Evolutionary conservation across 768 basidiomycete genomes (phyloP), one percentile per base, ranked within the genome.

Genomic region (Tylopilus plumbeoviolaceoides): DNA sequence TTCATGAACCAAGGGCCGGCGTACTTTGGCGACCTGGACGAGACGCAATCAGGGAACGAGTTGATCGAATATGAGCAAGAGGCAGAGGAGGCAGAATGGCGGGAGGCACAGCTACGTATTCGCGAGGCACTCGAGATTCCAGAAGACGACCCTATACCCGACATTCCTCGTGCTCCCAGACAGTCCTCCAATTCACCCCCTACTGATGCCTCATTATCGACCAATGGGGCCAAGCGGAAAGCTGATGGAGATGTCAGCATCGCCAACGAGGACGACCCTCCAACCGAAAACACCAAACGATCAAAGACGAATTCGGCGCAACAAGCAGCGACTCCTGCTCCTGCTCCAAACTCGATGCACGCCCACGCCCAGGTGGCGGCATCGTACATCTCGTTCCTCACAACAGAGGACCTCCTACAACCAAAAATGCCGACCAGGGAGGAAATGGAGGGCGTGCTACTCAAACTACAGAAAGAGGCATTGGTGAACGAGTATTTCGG

Each of bases 11-110:
- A 92, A 64, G 90, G 88, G 0, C 90, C 90, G 1, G 78, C 80
- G 0, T 98, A 99, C 67, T 98, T 88, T 67, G 94, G 95, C 8
- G 93, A 99, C 63, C 60, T 86, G 14, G 95, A 98, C 64, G 95
- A 99, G 67, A 70, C 72, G 4, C 58, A 66, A 21, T 47, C 41
- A 9, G 84, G 81, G 43, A 72, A 82, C 49, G 83, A 77, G 8
- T 67, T 99, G 28, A 64, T 92, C 15, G 76, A 81, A 49, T 89
- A 77, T 54, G 95, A 98, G 70, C 71, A 70, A 40, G 75, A 77
- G 51, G 80, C 83, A 25, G 91, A 93, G 67, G 78, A 86, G 51
- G 80, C 84, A 64, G 89, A 85, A 54, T 89, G 85, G 83, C 77
- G 80, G 56, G 82, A 83, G 56, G 81, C 81, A 10, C 81, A 78